A percentile compares a stretch with the other conserved stretches of the same genome.
phyloP scores from a whole-genome alignment of 148 eudicot species.

The Diospyros lotus region DNA sequence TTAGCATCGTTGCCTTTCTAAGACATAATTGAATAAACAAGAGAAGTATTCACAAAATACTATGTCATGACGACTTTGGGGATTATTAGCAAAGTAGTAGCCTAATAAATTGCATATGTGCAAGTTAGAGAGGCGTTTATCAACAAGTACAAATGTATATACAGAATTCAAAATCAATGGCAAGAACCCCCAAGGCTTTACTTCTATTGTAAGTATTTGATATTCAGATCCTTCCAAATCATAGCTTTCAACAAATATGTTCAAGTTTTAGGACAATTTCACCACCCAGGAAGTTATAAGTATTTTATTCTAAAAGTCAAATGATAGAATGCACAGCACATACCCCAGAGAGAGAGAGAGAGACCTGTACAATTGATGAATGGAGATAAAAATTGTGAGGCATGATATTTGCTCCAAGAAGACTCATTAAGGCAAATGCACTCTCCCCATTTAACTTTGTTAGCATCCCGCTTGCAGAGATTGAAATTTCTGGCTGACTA shows the following conservation, averaged over 20 bases:
- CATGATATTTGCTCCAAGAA: slow-evolving; percentile 87
- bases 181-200: slow-evolving; percentile 1
- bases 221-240: neutral
- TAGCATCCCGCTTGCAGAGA: slow-evolving; percentile 48
- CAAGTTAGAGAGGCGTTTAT: neutral
- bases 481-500: slow-evolving; percentile 58
- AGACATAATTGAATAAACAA: neutral
- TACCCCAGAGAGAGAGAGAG: slow-evolving; percentile 10
- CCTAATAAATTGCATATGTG: neutral
- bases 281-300: neutral
- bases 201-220: neutral
- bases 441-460: slow-evolving; percentile 80
- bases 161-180: neutral
- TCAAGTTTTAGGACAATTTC: neutral
- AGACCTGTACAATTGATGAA: slow-evolving; percentile 90
- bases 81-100: too few species aligned
- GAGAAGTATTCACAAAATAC: neutral
- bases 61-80: too few species aligned
- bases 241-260: neutral
- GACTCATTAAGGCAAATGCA: slow-evolving; percentile 80
- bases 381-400: slow-evolving; percentile 95
- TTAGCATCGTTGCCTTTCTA: neutral
- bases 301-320: neutral
- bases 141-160: neutral
- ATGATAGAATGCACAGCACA: neutral